These are phyloP conservation scores for Trametes elegans DNA, from an alignment of 768 basidiomycete genomes.

Conservation along the genomic window DNA sequence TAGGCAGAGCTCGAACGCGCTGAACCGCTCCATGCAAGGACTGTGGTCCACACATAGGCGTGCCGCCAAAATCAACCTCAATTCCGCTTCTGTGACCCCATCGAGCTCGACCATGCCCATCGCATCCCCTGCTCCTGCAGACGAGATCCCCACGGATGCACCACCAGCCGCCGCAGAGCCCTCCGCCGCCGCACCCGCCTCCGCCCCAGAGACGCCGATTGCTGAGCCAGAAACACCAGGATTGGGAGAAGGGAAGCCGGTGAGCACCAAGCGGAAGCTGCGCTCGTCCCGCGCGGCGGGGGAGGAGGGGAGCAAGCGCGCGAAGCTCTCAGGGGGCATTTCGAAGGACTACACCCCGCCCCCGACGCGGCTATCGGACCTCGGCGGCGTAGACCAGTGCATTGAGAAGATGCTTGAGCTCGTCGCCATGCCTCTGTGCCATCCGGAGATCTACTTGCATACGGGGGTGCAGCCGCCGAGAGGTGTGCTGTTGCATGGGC, in stretches of 20 bases:
- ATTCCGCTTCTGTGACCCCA: slow-evolving; percentile 31
- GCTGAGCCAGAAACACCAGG: slow-evolving; percentile 6
- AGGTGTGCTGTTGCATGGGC: slow-evolving; percentile 91
- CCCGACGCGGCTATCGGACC: slow-evolving; percentile 69
- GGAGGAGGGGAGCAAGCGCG: slow-evolving; percentile 59
- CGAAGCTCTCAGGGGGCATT: slow-evolving; percentile 43
- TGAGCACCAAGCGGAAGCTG: slow-evolving; percentile 59
- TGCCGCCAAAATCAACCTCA: slow-evolving; percentile 71
- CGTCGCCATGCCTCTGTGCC: slow-evolving; percentile 92
- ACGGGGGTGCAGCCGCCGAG: slow-evolving; percentile 91
- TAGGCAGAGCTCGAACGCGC: slow-evolving; percentile 70
- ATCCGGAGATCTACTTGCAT: slow-evolving; percentile 93
- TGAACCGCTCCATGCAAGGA: slow-evolving; percentile 79
- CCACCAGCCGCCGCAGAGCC: background rate
- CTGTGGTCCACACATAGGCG: slow-evolving; percentile 71
- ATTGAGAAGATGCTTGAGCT: slow-evolving; percentile 93
- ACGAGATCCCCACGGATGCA: slow-evolving; percentile 20
- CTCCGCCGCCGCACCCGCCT: background rate
- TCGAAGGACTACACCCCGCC: slow-evolving; percentile 75
- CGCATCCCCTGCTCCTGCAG: slow-evolving; percentile 18
- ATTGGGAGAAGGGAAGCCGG: slow-evolving; percentile 20
- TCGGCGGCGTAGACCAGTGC: slow-evolving; percentile 84
- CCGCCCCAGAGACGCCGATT: background rate
- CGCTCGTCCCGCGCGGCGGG: slow-evolving; percentile 45
- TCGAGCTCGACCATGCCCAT: slow-evolving; percentile 26